These are phyloP conservation scores for Leishmania aethiopica DNA, from an alignment of 208 protist genomes.

Conservation along the genomic window DNA sequence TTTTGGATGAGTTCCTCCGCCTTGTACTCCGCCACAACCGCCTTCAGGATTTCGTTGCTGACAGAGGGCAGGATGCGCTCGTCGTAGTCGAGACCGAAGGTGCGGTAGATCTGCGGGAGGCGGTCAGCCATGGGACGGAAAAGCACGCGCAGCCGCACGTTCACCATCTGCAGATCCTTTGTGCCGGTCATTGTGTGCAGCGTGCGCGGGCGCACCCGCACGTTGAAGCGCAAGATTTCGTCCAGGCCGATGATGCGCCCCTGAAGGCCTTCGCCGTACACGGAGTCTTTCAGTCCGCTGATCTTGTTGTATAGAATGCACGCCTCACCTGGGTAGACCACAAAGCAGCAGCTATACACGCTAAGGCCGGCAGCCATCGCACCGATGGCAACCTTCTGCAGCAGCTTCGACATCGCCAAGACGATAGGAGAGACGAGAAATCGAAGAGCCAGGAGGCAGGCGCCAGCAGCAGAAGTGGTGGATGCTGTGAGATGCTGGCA, in stretches of 20 bases:
- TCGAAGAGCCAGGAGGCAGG: conserved; percentile 10
- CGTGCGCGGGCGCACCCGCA: conserved; percentile 90
- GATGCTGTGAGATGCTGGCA: neutral
- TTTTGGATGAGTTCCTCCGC: conserved; percentile 99
- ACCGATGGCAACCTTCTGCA: conserved; percentile 69
- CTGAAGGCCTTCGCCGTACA: conserved; percentile 92
- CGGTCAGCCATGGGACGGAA: conserved; percentile 84
- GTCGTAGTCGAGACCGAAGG: conserved; percentile 94
- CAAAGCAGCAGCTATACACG: conserved; percentile 91
- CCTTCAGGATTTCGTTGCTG: conserved; percentile 95
- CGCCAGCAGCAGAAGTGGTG: neutral
- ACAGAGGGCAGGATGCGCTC: conserved; percentile 99
- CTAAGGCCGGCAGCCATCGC: conserved; percentile 65
- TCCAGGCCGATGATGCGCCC: conserved; percentile 94
- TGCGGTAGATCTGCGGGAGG: conserved; percentile 91
- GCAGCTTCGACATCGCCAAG: conserved; percentile 54
- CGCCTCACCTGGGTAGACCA: conserved; percentile 91
- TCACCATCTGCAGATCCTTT: conserved; percentile 95
- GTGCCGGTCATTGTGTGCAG: conserved; percentile 93
- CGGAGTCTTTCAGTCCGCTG: conserved; percentile 83
- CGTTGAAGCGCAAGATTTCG: conserved; percentile 97
- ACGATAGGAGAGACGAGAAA: conserved; percentile 6
- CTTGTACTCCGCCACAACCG: conserved; percentile 98
- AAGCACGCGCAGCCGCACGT: conserved; percentile 92
- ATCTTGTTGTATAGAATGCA: conserved; percentile 94